These are phyloP conservation scores for Claviceps fusiformis DNA, from an alignment of 2,329 filamentous ascomycete genomes.

Conservation along the genomic window DNA sequence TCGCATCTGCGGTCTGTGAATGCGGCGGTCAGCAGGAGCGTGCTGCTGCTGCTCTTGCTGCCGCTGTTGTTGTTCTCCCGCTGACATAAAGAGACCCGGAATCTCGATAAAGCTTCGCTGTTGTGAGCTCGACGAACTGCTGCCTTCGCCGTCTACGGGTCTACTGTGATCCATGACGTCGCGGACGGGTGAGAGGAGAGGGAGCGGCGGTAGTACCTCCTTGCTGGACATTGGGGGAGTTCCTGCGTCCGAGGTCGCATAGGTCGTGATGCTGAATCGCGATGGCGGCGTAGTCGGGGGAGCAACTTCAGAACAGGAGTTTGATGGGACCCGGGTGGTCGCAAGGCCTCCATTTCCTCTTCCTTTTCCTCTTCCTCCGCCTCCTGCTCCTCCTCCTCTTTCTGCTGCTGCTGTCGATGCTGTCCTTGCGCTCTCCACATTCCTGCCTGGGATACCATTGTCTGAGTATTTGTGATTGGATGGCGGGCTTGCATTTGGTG, in stretches of 20 bases:
- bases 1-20: conserved; percentile 1
- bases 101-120: conserved; percentile 18
- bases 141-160: conserved; percentile 15
- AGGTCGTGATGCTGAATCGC: conserved; percentile 52
- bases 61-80: not conserved
- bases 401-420: not conserved
- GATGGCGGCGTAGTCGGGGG: conserved; percentile 38
- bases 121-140: conserved; percentile 9
- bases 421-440: conserved; percentile 4
- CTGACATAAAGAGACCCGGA: conserved; percentile 6
- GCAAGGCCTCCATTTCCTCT: not conserved
- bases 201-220: conserved; percentile 14
- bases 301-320: conserved; percentile 16
- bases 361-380: too few species aligned
- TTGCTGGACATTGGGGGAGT: conserved; percentile 14
- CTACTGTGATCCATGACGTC: conserved; percentile 21
- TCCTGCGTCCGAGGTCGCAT: conserved; percentile 32
- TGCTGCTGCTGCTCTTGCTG: not conserved
- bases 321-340: conserved; percentile 8
- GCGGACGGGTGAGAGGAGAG: conserved; percentile 11
- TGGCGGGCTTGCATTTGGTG: conserved; percentile 5
- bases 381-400: too few species aligned
- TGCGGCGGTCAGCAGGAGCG: not conserved
- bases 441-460: conserved; percentile 11
- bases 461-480: not conserved